Conservation (phyloP, 768 basidiomycete genomes). For the Russula virescens region DNA sequence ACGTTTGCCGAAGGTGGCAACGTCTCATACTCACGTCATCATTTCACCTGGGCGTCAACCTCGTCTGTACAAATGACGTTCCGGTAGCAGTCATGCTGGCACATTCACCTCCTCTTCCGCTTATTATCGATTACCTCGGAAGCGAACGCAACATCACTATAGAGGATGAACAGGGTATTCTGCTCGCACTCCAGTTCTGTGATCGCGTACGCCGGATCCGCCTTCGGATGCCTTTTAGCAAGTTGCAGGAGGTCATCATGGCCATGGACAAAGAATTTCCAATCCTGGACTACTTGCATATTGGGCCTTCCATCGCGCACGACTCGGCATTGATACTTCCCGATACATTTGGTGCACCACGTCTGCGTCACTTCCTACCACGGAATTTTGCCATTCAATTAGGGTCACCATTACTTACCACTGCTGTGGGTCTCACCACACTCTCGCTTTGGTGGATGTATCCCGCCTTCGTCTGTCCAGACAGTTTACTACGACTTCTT, state of each 20-base stretch:
- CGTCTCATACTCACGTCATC: neutral
- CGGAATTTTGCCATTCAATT: neutral
- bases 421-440: neutral
- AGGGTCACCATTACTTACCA: neutral
- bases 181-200: neutral
- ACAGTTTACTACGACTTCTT: neutral
- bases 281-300: neutral
- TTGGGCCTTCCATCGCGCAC: neutral
- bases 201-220: too few relatives aligned
- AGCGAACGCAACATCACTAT: neutral
- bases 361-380: neutral
- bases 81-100: neutral
- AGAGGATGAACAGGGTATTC: neutral
- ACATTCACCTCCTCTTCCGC: too few relatives aligned
- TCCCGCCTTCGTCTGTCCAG: neutral
- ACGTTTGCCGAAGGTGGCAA: too few relatives aligned
- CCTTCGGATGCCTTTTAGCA: too few relatives aligned
- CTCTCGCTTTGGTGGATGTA: neutral
- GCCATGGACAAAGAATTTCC: neutral
- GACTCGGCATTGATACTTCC: neutral
- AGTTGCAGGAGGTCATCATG: too few relatives aligned
- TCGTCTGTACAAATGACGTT: neutral
- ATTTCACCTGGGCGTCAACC: neutral
- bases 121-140: neutral
- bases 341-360: neutral